Evolutionary conservation across 805 yeast genomes (phyloP).

Genomic region (Starmerella apicola): DNA sequence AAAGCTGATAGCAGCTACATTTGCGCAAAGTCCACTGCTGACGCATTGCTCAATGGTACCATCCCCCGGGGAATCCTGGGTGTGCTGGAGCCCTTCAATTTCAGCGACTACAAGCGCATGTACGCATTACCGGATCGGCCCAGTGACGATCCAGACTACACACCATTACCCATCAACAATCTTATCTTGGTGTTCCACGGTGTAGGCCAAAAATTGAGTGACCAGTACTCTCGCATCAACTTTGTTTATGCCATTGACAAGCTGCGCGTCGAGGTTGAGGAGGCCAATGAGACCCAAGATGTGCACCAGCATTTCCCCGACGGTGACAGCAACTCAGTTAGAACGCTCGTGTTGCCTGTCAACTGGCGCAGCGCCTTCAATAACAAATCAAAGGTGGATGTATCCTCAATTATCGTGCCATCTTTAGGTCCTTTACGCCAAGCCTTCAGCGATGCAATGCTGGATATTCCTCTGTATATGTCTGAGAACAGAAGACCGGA

Average conservation of each 20-base stretch:
- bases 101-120: conserved; percentile 24
- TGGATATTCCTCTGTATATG: conserved; percentile 73
- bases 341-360: conserved; percentile 49
- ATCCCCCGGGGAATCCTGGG: conserved; percentile 12
- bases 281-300: conserved; percentile 19
- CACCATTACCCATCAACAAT: conserved; percentile 37
- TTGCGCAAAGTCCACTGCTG: conserved; percentile 8
- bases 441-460: conserved; percentile 68
- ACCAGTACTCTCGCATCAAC: conserved; percentile 65
- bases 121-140: conserved; percentile 22
- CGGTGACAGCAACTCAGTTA: conserved; percentile 4
- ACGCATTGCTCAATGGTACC: conserved; percentile 9
- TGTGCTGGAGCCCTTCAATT: conserved; percentile 22
- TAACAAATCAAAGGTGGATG: conserved; percentile 37
- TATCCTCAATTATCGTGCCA: conserved; percentile 61
- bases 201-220: conserved; percentile 80
- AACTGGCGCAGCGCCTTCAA: conserved; percentile 67
- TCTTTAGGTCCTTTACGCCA: conserved; percentile 68
- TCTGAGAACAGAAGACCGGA: conserved; percentile 47
- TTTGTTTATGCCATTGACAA: conserved; percentile 58
- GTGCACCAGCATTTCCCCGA: conserved; percentile 16
- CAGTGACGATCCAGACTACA: conserved; percentile 21
- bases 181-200: conserved; percentile 83
- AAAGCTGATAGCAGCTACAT: conserved; percentile 12
- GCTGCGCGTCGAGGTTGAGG: conserved; percentile 27